Base-by-base conservation (phyloP, 306 rosid species). In the Rosa lucieae region DNA sequence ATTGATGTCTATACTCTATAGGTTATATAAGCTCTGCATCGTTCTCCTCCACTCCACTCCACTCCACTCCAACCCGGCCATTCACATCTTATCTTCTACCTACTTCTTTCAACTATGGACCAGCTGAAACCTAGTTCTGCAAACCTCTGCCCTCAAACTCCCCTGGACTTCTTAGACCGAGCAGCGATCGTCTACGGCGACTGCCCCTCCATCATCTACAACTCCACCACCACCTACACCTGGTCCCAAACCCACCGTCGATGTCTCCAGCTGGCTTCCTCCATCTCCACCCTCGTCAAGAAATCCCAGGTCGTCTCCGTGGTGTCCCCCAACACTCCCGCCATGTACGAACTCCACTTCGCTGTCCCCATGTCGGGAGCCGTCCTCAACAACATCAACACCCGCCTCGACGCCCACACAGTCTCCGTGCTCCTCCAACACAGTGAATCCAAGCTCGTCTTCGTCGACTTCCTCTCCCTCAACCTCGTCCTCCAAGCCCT, bases 301-400 rank as follows among this genome's bases (percentile, higher is more conserved):
- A 77, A 40, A 0, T 81, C 88, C 23, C 79, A 88, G 4, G 90
- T 91, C 0, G 91, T 90, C n/a, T 91, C 98, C 29, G 90, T 89
- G 0, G 12, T 93, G 21, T 74, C 90, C 15, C 94, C 94, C 77
- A 93, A 91, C 80, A 74, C 82, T 18, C 91, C 92, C 0, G 72
- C 93, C 62, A 87, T 89, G 93, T 93, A 88, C 80, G 93, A 91
- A 67, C 92, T 93, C 29, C 97, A 93, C 2, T 93, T 93, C 67
- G 89, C 94, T 0, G 89, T 91, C 10, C 98, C 98, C 5, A 84
- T 93, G 91, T 40, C 88, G 49, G 97, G 97, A 0, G 93, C 93
- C 42, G 46, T 84, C 69, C 91, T 91, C 81, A 90, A 84, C 87
- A 79, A 23, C 84, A 77, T 91, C 82, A 91, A 91, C 82, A 58